A percentile compares a stretch with the other conserved stretches of the same genome.
Evolutionary conservation across 129 eudicot species (phyloP).

Genomic region (Flaveria bidentis): DNA sequence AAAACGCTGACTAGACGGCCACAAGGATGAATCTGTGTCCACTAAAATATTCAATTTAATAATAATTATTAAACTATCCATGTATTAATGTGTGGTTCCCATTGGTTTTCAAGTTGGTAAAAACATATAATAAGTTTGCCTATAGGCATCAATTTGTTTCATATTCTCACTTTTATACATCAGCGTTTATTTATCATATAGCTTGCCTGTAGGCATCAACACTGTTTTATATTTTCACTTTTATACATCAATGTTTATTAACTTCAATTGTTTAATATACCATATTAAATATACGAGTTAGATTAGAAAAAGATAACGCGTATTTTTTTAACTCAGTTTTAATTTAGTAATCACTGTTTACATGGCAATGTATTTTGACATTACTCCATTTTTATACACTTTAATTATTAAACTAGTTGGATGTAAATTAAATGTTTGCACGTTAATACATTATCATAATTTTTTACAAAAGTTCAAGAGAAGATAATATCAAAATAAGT

Average conservation of each 20-base stretch:
- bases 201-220: slow-evolving; percentile 3
- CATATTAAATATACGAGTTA: too few relatives aligned
- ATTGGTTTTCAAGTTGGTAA: neutral
- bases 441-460: too few relatives aligned
- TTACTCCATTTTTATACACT: neutral
- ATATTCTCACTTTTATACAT: neutral
- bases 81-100: slow-evolving; percentile 29
- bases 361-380: neutral
- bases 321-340: too few relatives aligned
- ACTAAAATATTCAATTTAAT: slow-evolving; percentile 24
- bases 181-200: neutral
- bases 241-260: neutral
- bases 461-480: too few relatives aligned
- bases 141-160: slow-evolving; percentile 4
- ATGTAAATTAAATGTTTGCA: too few relatives aligned
- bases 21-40: slow-evolving; percentile 37
- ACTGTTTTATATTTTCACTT: neutral
- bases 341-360: too few relatives aligned
- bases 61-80: neutral
- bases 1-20: slow-evolving; percentile 35
- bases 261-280: neutral
- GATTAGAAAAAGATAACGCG: too few relatives aligned
- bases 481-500: too few relatives aligned
- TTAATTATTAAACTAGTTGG: too few relatives aligned
- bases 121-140: neutral